Evolutionary conservation across 192 early-diverging fungal species (phyloP).

Genomic region (Nowakowskiella sp.): DNA sequence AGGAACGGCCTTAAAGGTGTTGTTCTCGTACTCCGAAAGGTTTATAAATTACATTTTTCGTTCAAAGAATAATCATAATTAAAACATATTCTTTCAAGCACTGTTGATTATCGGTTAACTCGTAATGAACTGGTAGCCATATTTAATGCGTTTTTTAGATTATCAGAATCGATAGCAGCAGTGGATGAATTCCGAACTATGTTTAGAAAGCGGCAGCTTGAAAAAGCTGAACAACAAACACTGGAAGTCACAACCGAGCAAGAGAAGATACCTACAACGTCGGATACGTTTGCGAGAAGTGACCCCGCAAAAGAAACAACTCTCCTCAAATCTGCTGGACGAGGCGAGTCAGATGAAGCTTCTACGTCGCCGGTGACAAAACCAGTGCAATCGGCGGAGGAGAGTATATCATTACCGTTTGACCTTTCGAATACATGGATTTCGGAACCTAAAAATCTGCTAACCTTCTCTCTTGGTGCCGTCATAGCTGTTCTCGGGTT

Average conservation of each 20-base stretch:
- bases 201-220: slow-evolving; percentile 12
- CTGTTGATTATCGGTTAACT: slow-evolving; percentile 46
- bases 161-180: slow-evolving; percentile 75
- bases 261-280: slow-evolving; percentile 1
- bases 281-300: slow-evolving; percentile 1
- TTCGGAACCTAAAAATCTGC: slow-evolving; percentile 12
- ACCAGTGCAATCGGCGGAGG: not conserved
- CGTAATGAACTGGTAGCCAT: slow-evolving; percentile 85
- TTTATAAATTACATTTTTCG: slow-evolving; percentile 4
- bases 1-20: slow-evolving; percentile 91
- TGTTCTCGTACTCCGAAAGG: slow-evolving; percentile 86
- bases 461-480: slow-evolving; percentile 23
- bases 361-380: not conserved
- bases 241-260: slow-evolving; percentile 7
- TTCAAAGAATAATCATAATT: not conserved
- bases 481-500: slow-evolving; percentile 22
- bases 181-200: slow-evolving; percentile 65
- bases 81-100: slow-evolving; percentile 29
- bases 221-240: too few relatives aligned
- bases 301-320: slow-evolving; percentile 4
- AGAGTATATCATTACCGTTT: not conserved
- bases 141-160: slow-evolving; percentile 80
- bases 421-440: slow-evolving; percentile 12
- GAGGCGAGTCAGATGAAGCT: too few relatives aligned
- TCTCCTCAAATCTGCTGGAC: too few relatives aligned